These are phyloP conservation scores for Dictyostelium capitatum DNA, from an alignment of 78 protist genomes.

Conservation along the genomic window DNA sequence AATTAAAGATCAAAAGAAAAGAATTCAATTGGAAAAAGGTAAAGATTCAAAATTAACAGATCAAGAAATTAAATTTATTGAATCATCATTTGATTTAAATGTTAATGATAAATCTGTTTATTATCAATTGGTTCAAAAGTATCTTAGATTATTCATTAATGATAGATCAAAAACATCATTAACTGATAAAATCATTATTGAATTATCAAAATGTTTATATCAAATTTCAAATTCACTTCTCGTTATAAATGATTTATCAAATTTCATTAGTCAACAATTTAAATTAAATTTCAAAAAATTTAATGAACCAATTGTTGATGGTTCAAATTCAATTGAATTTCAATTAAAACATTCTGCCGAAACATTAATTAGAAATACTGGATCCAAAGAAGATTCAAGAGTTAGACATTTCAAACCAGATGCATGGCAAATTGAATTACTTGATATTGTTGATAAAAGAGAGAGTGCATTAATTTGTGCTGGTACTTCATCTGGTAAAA, in stretches of 20 bases:
- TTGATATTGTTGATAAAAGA: constrained; percentile 87
- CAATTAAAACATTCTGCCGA: constrained; percentile 42
- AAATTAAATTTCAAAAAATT: not conserved
- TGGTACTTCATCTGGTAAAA: constrained; percentile 95
- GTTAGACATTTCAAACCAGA: constrained; percentile 89
- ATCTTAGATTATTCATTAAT: constrained; percentile 1
- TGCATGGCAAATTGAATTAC: constrained; percentile 92
- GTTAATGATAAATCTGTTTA: not conserved
- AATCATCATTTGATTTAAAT: not conserved
- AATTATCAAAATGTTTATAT: not conserved
- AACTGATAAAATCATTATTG: not conserved
- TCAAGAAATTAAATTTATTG: not conserved
- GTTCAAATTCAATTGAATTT: constrained; percentile 8
- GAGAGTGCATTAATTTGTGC: constrained; percentile 89
- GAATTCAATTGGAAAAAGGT: not conserved
- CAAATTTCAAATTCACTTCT: not conserved
- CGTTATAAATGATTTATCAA: not conserved
- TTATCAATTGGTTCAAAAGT: constrained; percentile 30
- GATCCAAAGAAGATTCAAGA: not conserved
- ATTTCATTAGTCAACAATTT: not conserved
- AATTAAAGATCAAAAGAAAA: not conserved
- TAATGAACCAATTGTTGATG: not conserved
- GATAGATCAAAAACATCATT: not conserved
- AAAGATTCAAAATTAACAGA: not conserved
- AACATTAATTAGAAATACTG: constrained; percentile 38